These are phyloP conservation scores for Eucalyptus lansdowneana DNA, from an alignment of 345 rosid genomes.

Conservation along the genomic window DNA sequence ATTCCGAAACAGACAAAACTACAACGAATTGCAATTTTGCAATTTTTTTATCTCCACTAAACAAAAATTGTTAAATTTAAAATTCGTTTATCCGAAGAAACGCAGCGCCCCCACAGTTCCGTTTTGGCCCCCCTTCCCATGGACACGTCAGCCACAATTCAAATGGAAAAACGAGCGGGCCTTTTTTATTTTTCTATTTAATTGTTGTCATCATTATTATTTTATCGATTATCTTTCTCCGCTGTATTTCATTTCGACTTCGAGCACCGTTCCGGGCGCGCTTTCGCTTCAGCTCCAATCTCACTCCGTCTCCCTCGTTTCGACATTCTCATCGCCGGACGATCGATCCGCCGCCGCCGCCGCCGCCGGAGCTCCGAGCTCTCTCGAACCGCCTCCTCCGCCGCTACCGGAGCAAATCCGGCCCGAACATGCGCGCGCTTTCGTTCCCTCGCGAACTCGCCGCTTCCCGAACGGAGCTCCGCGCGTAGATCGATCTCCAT, in stretches of 20 bases:
- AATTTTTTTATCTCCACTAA: not conserved
- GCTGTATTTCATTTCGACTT: not conserved
- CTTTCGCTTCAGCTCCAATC: not conserved
- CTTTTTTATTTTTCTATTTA: not conserved
- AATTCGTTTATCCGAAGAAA: not conserved
- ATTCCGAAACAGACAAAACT: not conserved
- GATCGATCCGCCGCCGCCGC: not conserved
- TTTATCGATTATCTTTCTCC: not conserved
- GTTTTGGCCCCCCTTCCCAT: not conserved
- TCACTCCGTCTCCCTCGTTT: not conserved
- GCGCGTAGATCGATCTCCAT: not conserved
- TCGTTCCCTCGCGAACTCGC: not conserved
- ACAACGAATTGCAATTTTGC: not conserved
- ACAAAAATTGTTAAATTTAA: not conserved
- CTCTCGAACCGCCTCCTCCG: not conserved
- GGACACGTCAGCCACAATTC: not conserved
- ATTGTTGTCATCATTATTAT: not conserved
- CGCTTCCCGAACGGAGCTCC: not conserved
- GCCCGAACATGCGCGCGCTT: not conserved
- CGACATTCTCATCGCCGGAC: not conserved
- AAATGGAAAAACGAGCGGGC: slow-evolving; percentile 11
- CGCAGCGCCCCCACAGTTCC: not conserved
- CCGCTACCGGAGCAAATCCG: not conserved
- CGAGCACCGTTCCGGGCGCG: not conserved
- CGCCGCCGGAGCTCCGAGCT: not conserved